Evolutionary conservation across 208 protist genomes (phyloP), one percentile per base, ranked within the genome.

Genomic region (Kentomonas sorsogonicus): DNA sequence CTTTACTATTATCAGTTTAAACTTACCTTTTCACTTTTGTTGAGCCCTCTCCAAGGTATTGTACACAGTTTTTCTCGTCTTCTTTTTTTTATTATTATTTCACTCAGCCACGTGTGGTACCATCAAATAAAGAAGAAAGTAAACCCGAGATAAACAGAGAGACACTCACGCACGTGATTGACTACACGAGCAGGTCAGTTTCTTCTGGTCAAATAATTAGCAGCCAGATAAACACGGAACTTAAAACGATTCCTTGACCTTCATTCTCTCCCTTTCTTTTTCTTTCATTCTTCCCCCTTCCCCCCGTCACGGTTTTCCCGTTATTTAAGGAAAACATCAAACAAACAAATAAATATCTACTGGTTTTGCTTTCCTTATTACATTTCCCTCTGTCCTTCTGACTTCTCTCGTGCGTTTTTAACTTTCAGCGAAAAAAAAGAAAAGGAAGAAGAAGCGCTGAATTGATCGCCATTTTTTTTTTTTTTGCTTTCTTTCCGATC

Each of bases 21-120:
- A 23, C 31, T n/a, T 10, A 26, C 6, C 50, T 34, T 38, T 33
- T 16, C 18, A 30, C 2, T 36, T 56, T 44, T 45, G 58, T 34
- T 62, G 18, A 23, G 5, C 39, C n/a, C n/a, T 60, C n/a, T n/a
- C n/a, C n/a, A 16, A 23, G 23, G n/a, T 55, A 38, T 70, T 58
- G 27, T 43, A 36, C 18, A 5, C 53, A 38, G 25, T 30, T 45
- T 55, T 15, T 53, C 13, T 50, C 45, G 46, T 56, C 55, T 1
- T 39, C 26, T 44, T 60, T 65, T 62, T 53, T 43, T 23, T 41
- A 9, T 62, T 70, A 33, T 59, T 36, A 7, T 40, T 33, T 26
- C 52, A 46, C n/a, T 52, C 16, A 9, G 33, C 7, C 33, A 36
- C 5, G 33, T 36, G 33, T 11, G 11, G 33, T 11, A 11, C n/a